These are phyloP conservation scores for Chaetomium sp. DNA, from an alignment of 2,329 filamentous ascomycete species.

Conservation along the genomic window DNA sequence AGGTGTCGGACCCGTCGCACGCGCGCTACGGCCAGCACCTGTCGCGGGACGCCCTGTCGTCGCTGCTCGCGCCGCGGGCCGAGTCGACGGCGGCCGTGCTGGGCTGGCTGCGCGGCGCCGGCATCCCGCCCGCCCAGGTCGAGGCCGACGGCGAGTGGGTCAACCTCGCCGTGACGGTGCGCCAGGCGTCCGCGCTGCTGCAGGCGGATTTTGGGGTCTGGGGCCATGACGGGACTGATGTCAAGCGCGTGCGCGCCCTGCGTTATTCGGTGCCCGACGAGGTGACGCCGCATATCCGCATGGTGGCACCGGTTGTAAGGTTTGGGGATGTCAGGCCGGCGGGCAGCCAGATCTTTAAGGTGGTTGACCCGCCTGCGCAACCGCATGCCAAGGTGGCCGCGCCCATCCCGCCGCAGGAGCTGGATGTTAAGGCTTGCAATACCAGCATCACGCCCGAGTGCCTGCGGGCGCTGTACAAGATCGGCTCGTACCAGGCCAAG, in stretches of 20 bases:
- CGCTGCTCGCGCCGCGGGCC: constrained; percentile 53
- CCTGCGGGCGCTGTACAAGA: constrained; percentile 49
- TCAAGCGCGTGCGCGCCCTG: constrained; percentile 47
- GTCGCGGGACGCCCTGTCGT: constrained; percentile 58
- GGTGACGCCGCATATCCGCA: constrained; percentile 56
- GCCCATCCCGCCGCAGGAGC: constrained; percentile 28
- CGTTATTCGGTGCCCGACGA: constrained; percentile 63
- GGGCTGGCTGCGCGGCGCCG: constrained; percentile 56
- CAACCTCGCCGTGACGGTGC: constrained; percentile 55
- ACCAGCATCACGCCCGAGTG: constrained; percentile 48
- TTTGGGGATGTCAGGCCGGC: constrained; percentile 54
- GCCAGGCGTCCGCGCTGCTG: constrained; percentile 57
- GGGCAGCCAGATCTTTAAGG: constrained; percentile 37
- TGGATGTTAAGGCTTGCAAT: constrained; percentile 41
- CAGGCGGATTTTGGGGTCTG: constrained; percentile 57
- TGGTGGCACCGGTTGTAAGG: constrained; percentile 66
- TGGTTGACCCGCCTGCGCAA: constrained; percentile 23
- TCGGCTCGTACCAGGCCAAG: constrained; percentile 52
- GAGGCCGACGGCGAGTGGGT: constrained; percentile 61
- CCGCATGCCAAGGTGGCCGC: constrained; percentile 27
- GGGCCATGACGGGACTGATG: constrained; percentile 50
- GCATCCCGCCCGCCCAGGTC: constrained; percentile 44
- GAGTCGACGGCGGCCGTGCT: constrained; percentile 53
- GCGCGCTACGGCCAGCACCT: constrained; percentile 62
- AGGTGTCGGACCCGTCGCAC: constrained; percentile 62